A percentile compares a stretch with the other conserved stretches of the same genome.
Conservation (phyloP, 208 protist species). For the Phytomonas sp. region DNA sequence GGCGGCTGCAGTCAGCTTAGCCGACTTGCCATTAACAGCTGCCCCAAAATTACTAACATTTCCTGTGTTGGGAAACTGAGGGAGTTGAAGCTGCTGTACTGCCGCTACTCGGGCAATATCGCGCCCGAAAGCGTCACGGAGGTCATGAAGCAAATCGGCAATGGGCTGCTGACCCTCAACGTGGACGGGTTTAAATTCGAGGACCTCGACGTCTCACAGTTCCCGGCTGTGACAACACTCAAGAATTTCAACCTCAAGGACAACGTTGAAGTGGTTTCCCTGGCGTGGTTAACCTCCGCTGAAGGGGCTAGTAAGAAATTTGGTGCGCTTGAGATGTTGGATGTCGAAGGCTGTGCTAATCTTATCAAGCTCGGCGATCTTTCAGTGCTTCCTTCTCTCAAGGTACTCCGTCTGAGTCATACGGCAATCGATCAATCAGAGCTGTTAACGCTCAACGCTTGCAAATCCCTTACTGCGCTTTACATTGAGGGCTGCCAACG, state of each 20-base stretch:
- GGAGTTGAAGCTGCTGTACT: slow-evolving; percentile 69
- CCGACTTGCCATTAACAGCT: slow-evolving; percentile 71
- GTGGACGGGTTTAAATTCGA: slow-evolving; percentile 55
- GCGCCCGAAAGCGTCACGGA: slow-evolving; percentile 25
- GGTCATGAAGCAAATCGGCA: slow-evolving; percentile 36
- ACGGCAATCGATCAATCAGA: slow-evolving; percentile 28
- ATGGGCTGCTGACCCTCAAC: slow-evolving; percentile 55
- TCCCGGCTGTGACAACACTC: slow-evolving; percentile 25
- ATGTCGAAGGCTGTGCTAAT: slow-evolving; percentile 41
- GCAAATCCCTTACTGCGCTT: slow-evolving; percentile 22
- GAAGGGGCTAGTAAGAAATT: slow-evolving; percentile 15
- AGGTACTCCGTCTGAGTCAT: slow-evolving; percentile 34
- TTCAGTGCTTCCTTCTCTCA: slow-evolving; percentile 25
- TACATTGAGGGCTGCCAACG: slow-evolving; percentile 35
- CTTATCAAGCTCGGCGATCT: slow-evolving; percentile 26
- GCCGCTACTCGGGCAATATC: slow-evolving; percentile 68
- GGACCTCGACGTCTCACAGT: slow-evolving; percentile 20
- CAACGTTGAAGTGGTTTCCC: slow-evolving; percentile 32
- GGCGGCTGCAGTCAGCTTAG: slow-evolving; percentile 47
- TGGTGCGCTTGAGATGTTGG: slow-evolving; percentile 40
- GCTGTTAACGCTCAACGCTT: slow-evolving; percentile 18
- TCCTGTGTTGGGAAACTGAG: slow-evolving; percentile 29
- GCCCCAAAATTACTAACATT: slow-evolving; percentile 37
- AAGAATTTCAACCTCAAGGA: slow-evolving; percentile 70
- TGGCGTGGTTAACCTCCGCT: slow-evolving; percentile 31